phyloP scores from a whole-genome alignment of 2,329 filamentous ascomycete genomes.

The Hymenoscyphus occultus region DNA sequence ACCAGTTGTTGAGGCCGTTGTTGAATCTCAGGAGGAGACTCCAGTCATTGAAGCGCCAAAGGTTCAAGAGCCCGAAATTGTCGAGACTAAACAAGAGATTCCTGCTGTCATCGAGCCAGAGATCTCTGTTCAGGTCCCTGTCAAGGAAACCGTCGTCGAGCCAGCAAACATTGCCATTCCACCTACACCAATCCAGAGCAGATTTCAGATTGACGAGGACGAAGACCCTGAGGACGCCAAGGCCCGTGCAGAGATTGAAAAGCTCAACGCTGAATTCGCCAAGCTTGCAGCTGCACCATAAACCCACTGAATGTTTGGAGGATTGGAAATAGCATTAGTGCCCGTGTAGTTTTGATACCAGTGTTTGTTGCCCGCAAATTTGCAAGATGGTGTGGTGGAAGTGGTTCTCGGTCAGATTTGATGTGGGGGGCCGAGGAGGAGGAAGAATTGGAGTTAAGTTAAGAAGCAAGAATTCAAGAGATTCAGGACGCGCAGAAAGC shows the following conservation, averaged over 20 bases:
- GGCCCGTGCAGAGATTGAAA: constrained; percentile 30
- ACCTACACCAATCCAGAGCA: constrained; percentile 1
- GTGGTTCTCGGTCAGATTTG: neutral
- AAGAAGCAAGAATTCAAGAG: neutral
- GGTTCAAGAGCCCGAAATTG: constrained; percentile 10
- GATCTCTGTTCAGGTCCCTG: neutral
- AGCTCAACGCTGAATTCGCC: constrained; percentile 30
- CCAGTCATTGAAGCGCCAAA: constrained; percentile 1
- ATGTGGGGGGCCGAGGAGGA: neutral
- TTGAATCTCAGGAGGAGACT: constrained; percentile 18
- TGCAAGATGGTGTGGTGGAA: neutral
- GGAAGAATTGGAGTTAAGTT: neutral
- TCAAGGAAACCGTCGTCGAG: constrained; percentile 7
- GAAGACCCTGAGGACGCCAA: constrained; percentile 29
- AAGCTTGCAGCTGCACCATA: constrained; percentile 19
- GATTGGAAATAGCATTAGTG: neutral
- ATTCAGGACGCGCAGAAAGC: neutral
- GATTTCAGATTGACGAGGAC: constrained; percentile 6
- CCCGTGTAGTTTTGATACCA: constrained; percentile 3
- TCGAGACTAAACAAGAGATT: constrained; percentile 12
- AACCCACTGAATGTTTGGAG: neutral
- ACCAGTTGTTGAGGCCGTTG: constrained; percentile 4
- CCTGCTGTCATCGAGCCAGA: constrained; percentile 17
- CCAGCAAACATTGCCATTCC: constrained; percentile 1
- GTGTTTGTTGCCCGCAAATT: neutral